phyloP scores from a whole-genome alignment of 257 asterid genomes.

The Fraxinus pennsylvanica region DNA sequence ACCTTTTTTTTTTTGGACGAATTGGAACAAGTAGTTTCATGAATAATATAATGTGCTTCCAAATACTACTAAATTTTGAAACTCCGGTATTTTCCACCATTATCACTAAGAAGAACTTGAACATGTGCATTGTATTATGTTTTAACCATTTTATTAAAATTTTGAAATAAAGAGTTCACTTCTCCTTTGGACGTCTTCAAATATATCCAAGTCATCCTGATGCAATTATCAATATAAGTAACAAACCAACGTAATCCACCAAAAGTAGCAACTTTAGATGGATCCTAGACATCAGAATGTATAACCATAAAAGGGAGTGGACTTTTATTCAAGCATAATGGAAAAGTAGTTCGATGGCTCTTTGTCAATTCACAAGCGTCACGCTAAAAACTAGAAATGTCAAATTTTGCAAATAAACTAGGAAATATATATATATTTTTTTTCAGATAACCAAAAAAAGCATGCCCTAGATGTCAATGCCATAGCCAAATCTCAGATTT shows the following conservation, averaged over 20 bases:
- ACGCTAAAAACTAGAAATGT: no score
- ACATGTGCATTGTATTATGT: neutral
- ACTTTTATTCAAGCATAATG: no score
- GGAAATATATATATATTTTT: no score
- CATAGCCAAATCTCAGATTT: neutral
- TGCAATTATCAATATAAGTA: no score
- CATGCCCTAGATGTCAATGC: neutral
- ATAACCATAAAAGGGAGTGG: no score
- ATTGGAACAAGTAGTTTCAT: neutral
- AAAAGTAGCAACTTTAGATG: no score
- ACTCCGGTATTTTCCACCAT: neutral
- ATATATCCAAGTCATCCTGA: no score
- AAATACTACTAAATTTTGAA: neutral
- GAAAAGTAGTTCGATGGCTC: no score
- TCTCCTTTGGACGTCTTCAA: neutral
- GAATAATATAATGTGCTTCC: neutral
- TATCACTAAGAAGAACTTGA: neutral
- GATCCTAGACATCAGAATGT: no score
- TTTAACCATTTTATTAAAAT: constrained; percentile 1
- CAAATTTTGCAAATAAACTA: neutral
- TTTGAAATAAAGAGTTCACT: neutral
- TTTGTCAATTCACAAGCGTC: no score
- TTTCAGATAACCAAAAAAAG: neutral
- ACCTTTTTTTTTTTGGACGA: constrained; percentile 7
- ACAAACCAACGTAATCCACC: no score